Base-by-base conservation (phyloP, 2,329 filamentous ascomycete species). In the Xylariaceae sp. region DNA sequence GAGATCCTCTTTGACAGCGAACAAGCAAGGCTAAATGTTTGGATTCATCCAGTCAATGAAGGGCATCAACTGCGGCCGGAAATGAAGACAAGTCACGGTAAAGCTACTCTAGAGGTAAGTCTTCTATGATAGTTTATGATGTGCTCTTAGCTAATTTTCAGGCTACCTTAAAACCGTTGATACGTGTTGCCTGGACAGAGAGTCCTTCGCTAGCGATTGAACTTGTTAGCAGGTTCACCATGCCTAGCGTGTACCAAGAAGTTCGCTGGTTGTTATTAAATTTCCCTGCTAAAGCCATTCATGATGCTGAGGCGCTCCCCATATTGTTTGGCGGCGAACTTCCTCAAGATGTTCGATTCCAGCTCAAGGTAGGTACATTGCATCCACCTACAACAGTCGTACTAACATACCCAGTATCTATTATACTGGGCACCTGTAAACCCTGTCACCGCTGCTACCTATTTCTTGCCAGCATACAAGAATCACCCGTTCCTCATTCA, bases 401-500 rank as follows among this genome's bases (percentile, higher is more conserved):
- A 50, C 69, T 77, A 67, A 77, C 62, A 47, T 66, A 45, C 44
- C 7, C 64, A 92, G 86, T 96, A 96, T 73, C 79, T 99, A 14
- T 79, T 99, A 1, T 97, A 91, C 76, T 99, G 95, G 95, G 85
- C 89, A 19, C 87, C 95, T 0, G 88, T 96, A 28, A 96, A 96
- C 69, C 95, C 95, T 0, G 89, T 96, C 60, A 95, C 93, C 8
- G 93, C 96, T 0, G 88, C 96, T 6, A 96, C 92, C 0, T 92
- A 96, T 75, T 98, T 99, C 78, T 74, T 96, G 65, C 96, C 96
- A 0, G 87, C 89, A 1, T 99, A 96, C 73, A 87, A 88, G 36
- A 94, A 96, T 68, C 89, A 99, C 69, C 91, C 96, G 0, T 96
- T 93, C 75, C 83, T 99, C 50, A 86, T 98, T 34, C 96, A 99